Evolutionary conservation across 2,329 filamentous ascomycete genomes (phyloP).

Genomic region (Sphaerulina populicola): DNA sequence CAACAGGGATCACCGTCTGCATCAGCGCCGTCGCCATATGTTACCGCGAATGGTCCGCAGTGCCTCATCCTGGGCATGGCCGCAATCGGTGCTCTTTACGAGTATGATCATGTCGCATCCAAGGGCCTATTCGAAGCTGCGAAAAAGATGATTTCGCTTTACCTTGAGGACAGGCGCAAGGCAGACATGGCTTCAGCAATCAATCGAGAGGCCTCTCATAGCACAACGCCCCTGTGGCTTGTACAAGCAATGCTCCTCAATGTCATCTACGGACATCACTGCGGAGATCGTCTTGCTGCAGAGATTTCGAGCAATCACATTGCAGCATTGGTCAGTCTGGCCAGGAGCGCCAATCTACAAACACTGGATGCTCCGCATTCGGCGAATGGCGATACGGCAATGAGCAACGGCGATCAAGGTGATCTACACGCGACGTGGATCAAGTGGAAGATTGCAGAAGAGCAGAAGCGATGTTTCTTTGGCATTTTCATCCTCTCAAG

Average conservation of each 20-base stretch:
- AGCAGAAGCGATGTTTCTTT: conserved; percentile 87
- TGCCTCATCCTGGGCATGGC: conserved; percentile 84
- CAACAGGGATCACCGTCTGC: conserved; percentile 40
- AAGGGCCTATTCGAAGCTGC: conserved; percentile 84
- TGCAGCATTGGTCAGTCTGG: conserved; percentile 80
- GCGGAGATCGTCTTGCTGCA: conserved; percentile 79
- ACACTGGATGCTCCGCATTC: conserved; percentile 27
- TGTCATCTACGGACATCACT: conserved; percentile 91
- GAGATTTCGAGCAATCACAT: conserved; percentile 91
- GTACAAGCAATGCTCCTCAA: conserved; percentile 96
- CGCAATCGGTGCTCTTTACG: conserved; percentile 78
- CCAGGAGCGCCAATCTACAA: conserved; percentile 74
- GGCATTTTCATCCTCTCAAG: conserved; percentile 87
- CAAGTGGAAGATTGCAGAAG: conserved; percentile 78
- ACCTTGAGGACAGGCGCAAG: conserved; percentile 83
- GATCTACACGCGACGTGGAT: conserved; percentile 70
- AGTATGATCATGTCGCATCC: conserved; percentile 69
- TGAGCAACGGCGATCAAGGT: conserved; percentile 9
- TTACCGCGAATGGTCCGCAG: conserved; percentile 59
- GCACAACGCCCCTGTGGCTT: conserved; percentile 74
- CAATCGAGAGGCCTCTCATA: conserved; percentile 37
- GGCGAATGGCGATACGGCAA: conserved; percentile 18
- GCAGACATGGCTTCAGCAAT: conserved; percentile 62
- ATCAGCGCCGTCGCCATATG: conserved; percentile 19
- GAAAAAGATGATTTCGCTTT: conserved; percentile 90